A percentile compares a stretch with the other conserved stretches of the same genome.
Evolutionary conservation across 2,329 filamentous ascomycete genomes (phyloP).

Genomic region (Magnaporthales sp.): DNA sequence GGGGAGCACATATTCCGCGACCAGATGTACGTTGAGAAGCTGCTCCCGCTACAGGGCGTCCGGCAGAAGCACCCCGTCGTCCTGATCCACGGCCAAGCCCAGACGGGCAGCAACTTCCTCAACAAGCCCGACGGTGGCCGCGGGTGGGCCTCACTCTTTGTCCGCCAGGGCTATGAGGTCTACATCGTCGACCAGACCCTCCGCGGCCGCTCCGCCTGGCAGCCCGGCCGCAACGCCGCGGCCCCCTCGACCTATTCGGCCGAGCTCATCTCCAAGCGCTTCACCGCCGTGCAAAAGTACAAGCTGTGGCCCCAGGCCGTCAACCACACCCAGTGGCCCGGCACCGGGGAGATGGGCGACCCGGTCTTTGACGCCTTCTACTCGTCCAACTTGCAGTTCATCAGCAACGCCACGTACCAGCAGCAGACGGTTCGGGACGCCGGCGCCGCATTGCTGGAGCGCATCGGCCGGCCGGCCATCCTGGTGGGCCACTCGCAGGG

Average conservation of each 20-base stretch:
- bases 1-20: slow-evolving; percentile 12
- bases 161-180: slow-evolving; percentile 34
- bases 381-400: slow-evolving; percentile 24
- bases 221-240: slow-evolving; percentile 4
- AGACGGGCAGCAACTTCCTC: slow-evolving; percentile 6
- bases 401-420: slow-evolving; percentile 25
- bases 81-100: slow-evolving; percentile 28
- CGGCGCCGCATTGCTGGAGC: slow-evolving; percentile 4
- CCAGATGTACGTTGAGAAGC: slow-evolving; percentile 46
- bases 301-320: slow-evolving; percentile 29
- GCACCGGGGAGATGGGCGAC: slow-evolving; percentile 28
- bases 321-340: slow-evolving; percentile 34
- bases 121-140: slow-evolving; percentile 34
- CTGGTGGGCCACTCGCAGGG: slow-evolving; percentile 38
- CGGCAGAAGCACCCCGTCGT: slow-evolving; percentile 24
- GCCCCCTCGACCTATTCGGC: slow-evolving; percentile 17
- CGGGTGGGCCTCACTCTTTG: slow-evolving; percentile 38
- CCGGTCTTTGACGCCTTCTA: slow-evolving; percentile 32
- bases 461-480: slow-evolving; percentile 24
- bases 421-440: slow-evolving; percentile 25
- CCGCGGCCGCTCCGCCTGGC: slow-evolving; percentile 34
- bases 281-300: slow-evolving; percentile 25
- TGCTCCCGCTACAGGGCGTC: slow-evolving; percentile 23
- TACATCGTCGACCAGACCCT: slow-evolving; percentile 38
- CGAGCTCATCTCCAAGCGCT: slow-evolving; percentile 25